phyloP scores from a whole-genome alignment of 2,329 filamentous ascomycete species.

The Hypoxylon sp. region DNA sequence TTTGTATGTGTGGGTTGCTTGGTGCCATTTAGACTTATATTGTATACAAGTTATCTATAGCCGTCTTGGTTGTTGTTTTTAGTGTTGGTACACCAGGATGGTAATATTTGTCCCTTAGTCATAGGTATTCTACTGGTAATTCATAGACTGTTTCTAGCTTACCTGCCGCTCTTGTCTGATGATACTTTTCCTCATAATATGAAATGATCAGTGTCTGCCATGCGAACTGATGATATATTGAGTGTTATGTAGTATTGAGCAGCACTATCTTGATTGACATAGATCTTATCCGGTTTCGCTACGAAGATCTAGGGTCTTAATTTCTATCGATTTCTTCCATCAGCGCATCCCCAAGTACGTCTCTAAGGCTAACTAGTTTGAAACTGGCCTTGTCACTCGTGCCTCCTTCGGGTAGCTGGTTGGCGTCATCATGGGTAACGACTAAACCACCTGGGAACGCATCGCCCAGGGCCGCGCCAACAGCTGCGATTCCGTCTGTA shows the following conservation, averaged over 20 bases:
- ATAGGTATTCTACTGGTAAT: slow-evolving; percentile 41
- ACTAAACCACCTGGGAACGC: slow-evolving; percentile 62
- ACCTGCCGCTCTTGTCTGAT: neutral
- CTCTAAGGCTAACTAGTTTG: slow-evolving; percentile 63
- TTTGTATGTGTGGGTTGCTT: slow-evolving; percentile 2
- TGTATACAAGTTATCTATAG: slow-evolving; percentile 39
- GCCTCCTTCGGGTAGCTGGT: slow-evolving; percentile 62
- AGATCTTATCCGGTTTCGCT: neutral
- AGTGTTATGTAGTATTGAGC: no score
- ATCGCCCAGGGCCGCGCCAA: slow-evolving; percentile 60
- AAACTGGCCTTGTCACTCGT: slow-evolving; percentile 65
- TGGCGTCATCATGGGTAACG: slow-evolving; percentile 68
- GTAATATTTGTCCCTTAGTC: slow-evolving; percentile 34
- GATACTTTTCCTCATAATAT: neutral
- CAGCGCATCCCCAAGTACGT: slow-evolving; percentile 57
- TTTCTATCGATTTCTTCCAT: slow-evolving; percentile 56
- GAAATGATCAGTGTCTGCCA: neutral
- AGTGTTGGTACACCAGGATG: slow-evolving; percentile 14
- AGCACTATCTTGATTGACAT: neutral
- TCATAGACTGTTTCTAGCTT: slow-evolving; percentile 32
- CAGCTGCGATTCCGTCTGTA: slow-evolving; percentile 66
- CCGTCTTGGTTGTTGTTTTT: slow-evolving; percentile 24
- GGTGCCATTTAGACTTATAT: slow-evolving; percentile 32
- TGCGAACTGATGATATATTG: no score
- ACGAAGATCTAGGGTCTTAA: slow-evolving; percentile 59